Base-by-base conservation (phyloP, 2,329 filamentous ascomycete species). In the Calycina marina region DNA sequence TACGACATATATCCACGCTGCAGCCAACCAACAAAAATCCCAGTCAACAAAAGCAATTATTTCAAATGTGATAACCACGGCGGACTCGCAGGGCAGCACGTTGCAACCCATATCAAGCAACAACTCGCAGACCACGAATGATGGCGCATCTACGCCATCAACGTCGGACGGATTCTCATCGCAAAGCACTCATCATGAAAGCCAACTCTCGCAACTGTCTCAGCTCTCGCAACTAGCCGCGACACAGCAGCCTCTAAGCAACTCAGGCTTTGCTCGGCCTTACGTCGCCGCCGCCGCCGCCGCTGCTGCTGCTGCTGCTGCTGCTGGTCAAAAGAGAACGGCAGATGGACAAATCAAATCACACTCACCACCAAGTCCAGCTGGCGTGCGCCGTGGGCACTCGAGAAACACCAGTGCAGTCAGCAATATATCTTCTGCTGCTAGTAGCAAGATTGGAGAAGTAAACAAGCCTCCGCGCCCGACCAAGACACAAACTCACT, bases 291-390 rank as follows among this genome's bases (percentile, higher is more conserved):
- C n/a, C n/a, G n/a, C n/a, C n/a, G n/a, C n/a, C n/a, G n/a, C n/a
- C n/a, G n/a, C n/a, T n/a, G n/a, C n/a, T n/a, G n/a, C n/a, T n/a
- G 41, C 46, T 30, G 28, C 40, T 31, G 35, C 45, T 11, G 45
- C 45, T 31, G 50, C 47, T 18, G 63, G 68, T 12, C 70, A 72
- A 40, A 92, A 92, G 58, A 69, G 84, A 43, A 88, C 72, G 47
- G 80, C 81, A 18, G 77, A 80, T 49, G 84, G 82, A 25, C 62
- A 71, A 30, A 63, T 85, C 35, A 92, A 85, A 56, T 54, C 62
- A 39, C 56, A 52, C 29, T 73, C 65, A 25, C 59, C 59, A 14
- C 55, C 43, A 15, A 53, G 40, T 32, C 41, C 45, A 12, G 36
- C 31, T 26, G 31, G 14, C 22, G n/a, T 17, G 16, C n/a, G 14